Evolutionary conservation across 305 asterid species (phyloP), one percentile per base, ranked within the genome.

Genomic region (Solanum hybrid): DNA sequence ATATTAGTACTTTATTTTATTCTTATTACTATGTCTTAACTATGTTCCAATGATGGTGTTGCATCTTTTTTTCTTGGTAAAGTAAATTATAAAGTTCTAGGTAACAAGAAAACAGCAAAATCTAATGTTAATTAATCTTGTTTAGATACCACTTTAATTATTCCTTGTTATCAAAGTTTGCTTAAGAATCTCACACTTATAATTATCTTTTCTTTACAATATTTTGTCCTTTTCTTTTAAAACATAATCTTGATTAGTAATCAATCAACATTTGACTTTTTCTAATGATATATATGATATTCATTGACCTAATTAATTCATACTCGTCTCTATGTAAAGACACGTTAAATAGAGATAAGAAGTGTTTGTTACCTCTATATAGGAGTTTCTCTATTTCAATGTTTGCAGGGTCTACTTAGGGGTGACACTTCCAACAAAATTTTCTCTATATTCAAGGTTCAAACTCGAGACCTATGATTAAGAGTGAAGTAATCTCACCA

Each of bases 41-140:
- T 77, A 60, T 75, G 89, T 51, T 37, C 78, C 78, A 89, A 91
- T 91, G 89, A 91, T 87, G 84, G 78, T 66, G 26, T 37, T 82
- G 19, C 36, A 14, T 29, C 4, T 27, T 79, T 90, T 86, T 32
- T 79, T 87, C 86, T 92, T 86, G 93, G 86, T 88, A 80, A 88
- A 69, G 94, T 90, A 79, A 38, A 45, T 76, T 72, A 84, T 9
- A 29, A 79, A 71, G 77, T 71, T 26, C 9, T 26, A 71, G 77
- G 64, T 80, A 38, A 7, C n/a, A 24, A 38, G 86, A 80, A 80
- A 80, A 78, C 22, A 38, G 5, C 24, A 38, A 11, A 24, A 35
- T 87, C 37, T 73, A 29, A 29, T 29, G 37, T 29, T 73, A 73
- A 73, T 72, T 5, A 72, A 72, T 27, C 37, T 73, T 29, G 79